These are phyloP conservation scores for Lactarius akahatsu DNA, from an alignment of 768 basidiomycete species.

Conservation along the genomic window DNA sequence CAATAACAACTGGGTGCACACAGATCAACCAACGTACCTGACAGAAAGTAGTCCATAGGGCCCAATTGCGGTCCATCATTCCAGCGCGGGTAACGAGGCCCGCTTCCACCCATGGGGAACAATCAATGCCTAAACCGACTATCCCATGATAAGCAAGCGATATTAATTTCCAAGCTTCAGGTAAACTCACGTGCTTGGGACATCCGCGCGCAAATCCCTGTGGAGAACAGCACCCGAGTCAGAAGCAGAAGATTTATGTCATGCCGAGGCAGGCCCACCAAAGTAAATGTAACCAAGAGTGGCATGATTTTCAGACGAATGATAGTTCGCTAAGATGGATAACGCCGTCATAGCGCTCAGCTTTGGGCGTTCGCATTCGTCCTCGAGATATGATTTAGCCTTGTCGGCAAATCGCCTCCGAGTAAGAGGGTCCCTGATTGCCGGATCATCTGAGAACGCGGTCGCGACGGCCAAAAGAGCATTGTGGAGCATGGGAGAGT, in stretches of 20 bases:
- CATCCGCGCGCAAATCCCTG: slow-evolving; percentile 59
- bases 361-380: slow-evolving; percentile 43
- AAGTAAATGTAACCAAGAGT: slow-evolving; percentile 47
- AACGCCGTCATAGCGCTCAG: slow-evolving; percentile 44
- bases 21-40: slow-evolving; percentile 40
- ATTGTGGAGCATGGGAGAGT: slow-evolving; percentile 74
- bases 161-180: not conserved
- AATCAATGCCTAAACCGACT: slow-evolving; percentile 61
- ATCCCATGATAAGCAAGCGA: slow-evolving; percentile 6
- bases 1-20: not conserved
- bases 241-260: slow-evolving; percentile 7
- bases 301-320: slow-evolving; percentile 42
- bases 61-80: slow-evolving; percentile 59
- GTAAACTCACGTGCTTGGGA: slow-evolving; percentile 54
- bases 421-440: slow-evolving; percentile 34
- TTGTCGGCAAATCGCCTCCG: slow-evolving; percentile 39
- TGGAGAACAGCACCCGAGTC: not conserved
- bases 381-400: slow-evolving; percentile 43
- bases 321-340: slow-evolving; percentile 41
- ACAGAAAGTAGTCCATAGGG: slow-evolving; percentile 57
- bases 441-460: slow-evolving; percentile 40
- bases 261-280: slow-evolving; percentile 30
- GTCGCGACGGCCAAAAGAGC: slow-evolving; percentile 50
- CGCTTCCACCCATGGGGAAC: slow-evolving; percentile 54
- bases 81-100: slow-evolving; percentile 53